phyloP scores from a whole-genome alignment of 495 filamentous ascomycete genomes.

The Pyrenula massariospora region DNA sequence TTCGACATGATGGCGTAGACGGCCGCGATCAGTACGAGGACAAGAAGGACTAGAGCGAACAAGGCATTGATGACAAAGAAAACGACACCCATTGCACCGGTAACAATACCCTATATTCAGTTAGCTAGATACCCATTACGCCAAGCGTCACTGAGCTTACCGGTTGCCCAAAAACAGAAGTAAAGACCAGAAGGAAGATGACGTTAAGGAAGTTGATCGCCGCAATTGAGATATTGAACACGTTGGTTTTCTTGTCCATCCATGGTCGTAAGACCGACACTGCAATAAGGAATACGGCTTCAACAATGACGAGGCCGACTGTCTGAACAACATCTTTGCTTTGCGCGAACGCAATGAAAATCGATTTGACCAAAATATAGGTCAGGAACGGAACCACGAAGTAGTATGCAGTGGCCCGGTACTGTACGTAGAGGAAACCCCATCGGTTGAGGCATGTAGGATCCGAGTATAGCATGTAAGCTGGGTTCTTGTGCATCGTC shows the following conservation, averaged over 20 bases:
- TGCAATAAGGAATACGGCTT: slow-evolving; percentile 56
- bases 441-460: slow-evolving; percentile 76
- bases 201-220: slow-evolving; percentile 71
- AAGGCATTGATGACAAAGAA: slow-evolving; percentile 75
- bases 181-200: slow-evolving; percentile 62
- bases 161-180: slow-evolving; percentile 58
- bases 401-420: slow-evolving; percentile 83
- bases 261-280: slow-evolving; percentile 71
- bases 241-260: slow-evolving; percentile 92
- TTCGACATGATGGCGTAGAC: slow-evolving; percentile 63
- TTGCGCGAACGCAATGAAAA: slow-evolving; percentile 75
- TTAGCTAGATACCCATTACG: not conserved
- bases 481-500: slow-evolving; percentile 73
- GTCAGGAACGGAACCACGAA: slow-evolving; percentile 64
- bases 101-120: slow-evolving; percentile 37
- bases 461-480: slow-evolving; percentile 83
- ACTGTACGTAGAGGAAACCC: slow-evolving; percentile 87
- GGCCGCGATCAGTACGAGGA: slow-evolving; percentile 69
- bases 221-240: slow-evolving; percentile 76
- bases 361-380: slow-evolving; percentile 64
- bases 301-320: slow-evolving; percentile 62
- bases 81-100: slow-evolving; percentile 72
- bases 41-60: slow-evolving; percentile 63
- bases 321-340: slow-evolving; percentile 51
- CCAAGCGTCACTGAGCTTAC: slow-evolving; percentile 24